Evolutionary conservation across 768 basidiomycete genomes (phyloP).

Genomic region (Kwoniella botswanensis): DNA sequence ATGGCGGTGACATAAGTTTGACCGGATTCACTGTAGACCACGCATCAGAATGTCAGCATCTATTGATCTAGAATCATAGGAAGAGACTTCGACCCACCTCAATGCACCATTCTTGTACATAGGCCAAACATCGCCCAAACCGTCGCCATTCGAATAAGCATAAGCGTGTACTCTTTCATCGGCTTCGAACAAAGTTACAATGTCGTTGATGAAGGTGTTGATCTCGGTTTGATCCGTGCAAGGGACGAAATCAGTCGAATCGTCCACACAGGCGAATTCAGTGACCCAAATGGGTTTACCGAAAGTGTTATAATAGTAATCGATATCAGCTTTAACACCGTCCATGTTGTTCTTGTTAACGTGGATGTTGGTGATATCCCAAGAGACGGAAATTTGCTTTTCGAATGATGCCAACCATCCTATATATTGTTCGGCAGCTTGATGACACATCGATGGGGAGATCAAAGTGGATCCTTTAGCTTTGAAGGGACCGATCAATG

Average conservation of each 20-base stretch:
- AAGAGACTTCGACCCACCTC: constrained; percentile 35
- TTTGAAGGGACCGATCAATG: constrained; percentile 48
- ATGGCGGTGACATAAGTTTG: constrained; percentile 54
- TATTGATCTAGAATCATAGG: neutral
- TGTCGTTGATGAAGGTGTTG: constrained; percentile 56
- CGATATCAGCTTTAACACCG: constrained; percentile 51
- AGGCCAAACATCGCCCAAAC: constrained; percentile 57
- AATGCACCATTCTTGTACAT: constrained; percentile 43
- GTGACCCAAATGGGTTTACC: constrained; percentile 55
- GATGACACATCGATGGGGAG: constrained; percentile 58
- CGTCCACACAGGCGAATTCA: constrained; percentile 57
- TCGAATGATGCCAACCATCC: constrained; percentile 49
- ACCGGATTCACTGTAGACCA: constrained; percentile 42
- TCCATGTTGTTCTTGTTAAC: constrained; percentile 57
- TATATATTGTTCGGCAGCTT: constrained; percentile 54
- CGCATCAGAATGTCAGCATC: neutral
- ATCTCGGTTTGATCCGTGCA: constrained; percentile 58
- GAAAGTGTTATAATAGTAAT: constrained; percentile 55
- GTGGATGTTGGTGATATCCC: constrained; percentile 54
- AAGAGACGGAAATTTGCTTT: constrained; percentile 32
- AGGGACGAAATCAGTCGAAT: constrained; percentile 47
- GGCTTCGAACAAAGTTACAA: constrained; percentile 55
- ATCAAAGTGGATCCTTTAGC: constrained; percentile 50
- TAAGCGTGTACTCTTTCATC: constrained; percentile 56
- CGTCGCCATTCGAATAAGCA: constrained; percentile 55